A percentile compares a stretch with the other conserved stretches of the same genome.
phyloP scores from a whole-genome alignment of 2,329 filamentous ascomycete genomes.

The Cladobotryum protrusum region DNA sequence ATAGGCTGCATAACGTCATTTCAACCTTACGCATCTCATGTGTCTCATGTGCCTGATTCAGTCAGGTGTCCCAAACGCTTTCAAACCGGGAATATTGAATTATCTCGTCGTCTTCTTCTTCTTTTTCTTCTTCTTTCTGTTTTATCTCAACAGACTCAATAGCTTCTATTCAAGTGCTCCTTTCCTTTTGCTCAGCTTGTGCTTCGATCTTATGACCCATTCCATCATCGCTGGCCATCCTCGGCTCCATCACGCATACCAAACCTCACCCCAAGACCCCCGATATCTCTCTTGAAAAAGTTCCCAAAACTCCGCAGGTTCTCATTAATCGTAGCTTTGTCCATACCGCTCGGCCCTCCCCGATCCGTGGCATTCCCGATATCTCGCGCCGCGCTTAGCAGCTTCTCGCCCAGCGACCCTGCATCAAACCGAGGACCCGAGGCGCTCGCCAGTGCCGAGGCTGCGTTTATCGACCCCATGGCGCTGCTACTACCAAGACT shows the following conservation, averaged over 20 bases:
- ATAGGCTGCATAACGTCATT: too few relatives aligned
- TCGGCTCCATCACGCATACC: slow-evolving; percentile 48
- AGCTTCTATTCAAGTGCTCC: not conserved
- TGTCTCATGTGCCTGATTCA: too few relatives aligned
- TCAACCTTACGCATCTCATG: too few relatives aligned
- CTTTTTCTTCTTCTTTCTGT: too few relatives aligned
- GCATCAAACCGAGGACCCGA: slow-evolving; percentile 65
- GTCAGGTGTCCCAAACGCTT: too few relatives aligned
- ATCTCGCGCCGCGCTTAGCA: slow-evolving; percentile 82
- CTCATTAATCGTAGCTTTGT: slow-evolving; percentile 75
- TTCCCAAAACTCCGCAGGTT: slow-evolving; percentile 94
- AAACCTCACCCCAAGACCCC: slow-evolving; percentile 67
- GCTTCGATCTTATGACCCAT: too few relatives aligned
- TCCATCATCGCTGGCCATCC: slow-evolving; percentile 17
- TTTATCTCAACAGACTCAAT: too few relatives aligned
- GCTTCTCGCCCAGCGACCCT: slow-evolving; percentile 73
- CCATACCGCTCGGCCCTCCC: slow-evolving; percentile 37
- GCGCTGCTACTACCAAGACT: slow-evolving; percentile 31
- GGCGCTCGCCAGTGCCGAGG: slow-evolving; percentile 34
- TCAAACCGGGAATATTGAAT: too few relatives aligned
- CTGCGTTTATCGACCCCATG: slow-evolving; percentile 34
- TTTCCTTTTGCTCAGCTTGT: not conserved
- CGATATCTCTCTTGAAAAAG: slow-evolving; percentile 87
- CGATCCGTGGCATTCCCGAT: slow-evolving; percentile 49
- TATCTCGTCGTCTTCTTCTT: too few relatives aligned